A percentile compares a stretch with the other conserved stretches of the same genome.
Conservation (phyloP, 495 filamentous ascomycete species). For the Daldinia concentrica region DNA sequence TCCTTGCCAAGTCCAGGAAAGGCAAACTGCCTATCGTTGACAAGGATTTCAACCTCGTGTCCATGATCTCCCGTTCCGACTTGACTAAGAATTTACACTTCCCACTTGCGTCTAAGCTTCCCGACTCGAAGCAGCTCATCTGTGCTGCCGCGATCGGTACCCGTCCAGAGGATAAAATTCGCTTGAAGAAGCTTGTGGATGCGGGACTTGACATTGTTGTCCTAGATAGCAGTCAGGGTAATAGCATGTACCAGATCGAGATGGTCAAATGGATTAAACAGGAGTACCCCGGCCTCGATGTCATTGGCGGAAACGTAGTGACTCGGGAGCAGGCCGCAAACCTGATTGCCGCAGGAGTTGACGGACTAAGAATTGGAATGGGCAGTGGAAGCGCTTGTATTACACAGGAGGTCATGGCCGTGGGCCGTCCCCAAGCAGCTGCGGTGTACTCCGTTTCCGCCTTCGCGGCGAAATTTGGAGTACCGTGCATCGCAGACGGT, state of each 20-base stretch:
- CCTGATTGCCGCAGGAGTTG: slow-evolving; percentile 92
- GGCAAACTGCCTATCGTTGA: slow-evolving; percentile 99
- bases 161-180: slow-evolving; percentile 85
- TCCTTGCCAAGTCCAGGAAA: slow-evolving; percentile 96
- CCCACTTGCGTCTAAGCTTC: slow-evolving; percentile 94
- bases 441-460: slow-evolving; percentile 86
- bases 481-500: slow-evolving; percentile 97
- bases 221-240: slow-evolving; percentile 95
- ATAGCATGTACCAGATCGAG: slow-evolving; percentile 94
- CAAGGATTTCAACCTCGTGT: slow-evolving; percentile 82
- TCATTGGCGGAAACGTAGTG: slow-evolving; percentile 98
- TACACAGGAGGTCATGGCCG: slow-evolving; percentile 99
- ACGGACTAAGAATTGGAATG: slow-evolving; percentile 99
- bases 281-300: slow-evolving; percentile 84
- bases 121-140: slow-evolving; percentile 97
- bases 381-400: slow-evolving; percentile 98
- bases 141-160: slow-evolving; percentile 96
- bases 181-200: slow-evolving; percentile 88
- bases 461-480: slow-evolving; percentile 92
- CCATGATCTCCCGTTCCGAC: slow-evolving; percentile 95
- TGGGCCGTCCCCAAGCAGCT: slow-evolving; percentile 93
- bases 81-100: slow-evolving; percentile 99
- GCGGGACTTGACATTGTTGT: slow-evolving; percentile 96
- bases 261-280: slow-evolving; percentile 97
- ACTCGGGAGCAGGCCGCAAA: slow-evolving; percentile 92